A percentile compares a stretch with the other conserved stretches of the same genome.
Conservation (phyloP, 2,329 filamentous ascomycete species). For the Fusarium sp. region DNA sequence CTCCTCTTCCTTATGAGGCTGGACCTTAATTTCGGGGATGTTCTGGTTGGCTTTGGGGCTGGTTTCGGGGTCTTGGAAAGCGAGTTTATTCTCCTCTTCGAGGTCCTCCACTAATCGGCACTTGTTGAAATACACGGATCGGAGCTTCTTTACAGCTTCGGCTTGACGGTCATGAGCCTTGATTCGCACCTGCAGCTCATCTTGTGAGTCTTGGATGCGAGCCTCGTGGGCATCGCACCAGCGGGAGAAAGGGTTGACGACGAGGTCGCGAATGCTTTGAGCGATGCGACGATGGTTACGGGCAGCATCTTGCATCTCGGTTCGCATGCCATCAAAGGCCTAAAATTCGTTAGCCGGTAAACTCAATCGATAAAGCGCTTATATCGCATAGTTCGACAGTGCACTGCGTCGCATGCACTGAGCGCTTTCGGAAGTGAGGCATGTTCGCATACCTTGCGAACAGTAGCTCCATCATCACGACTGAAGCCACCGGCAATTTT, state of each 20-base stretch:
- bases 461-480: conserved; percentile 93
- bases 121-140: conserved; percentile 98
- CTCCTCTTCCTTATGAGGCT: conserved; percentile 71
- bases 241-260: conserved; percentile 91
- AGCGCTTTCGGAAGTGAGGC: background rate
- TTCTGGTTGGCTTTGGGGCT: conserved; percentile 70
- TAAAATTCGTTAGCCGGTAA: conserved; percentile 52
- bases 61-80: conserved; percentile 86
- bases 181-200: conserved; percentile 89
- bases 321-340: conserved; percentile 94
- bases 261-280: conserved; percentile 93
- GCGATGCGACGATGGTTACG: conserved; percentile 95
- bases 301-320: conserved; percentile 90
- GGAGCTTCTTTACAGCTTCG: conserved; percentile 89
- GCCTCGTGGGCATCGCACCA: conserved; percentile 97
- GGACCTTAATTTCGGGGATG: conserved; percentile 90
- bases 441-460: conserved; percentile 77
- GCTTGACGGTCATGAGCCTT: conserved; percentile 94
- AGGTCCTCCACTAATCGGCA: conserved; percentile 95
- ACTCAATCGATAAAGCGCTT: background rate
- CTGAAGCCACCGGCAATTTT: conserved; percentile 85
- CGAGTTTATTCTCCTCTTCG: conserved; percentile 98
- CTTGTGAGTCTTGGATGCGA: conserved; percentile 92
- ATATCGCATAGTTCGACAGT: conserved; percentile 9
- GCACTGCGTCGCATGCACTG: conserved; percentile 2